These are phyloP conservation scores for Pseudogymnoascus sp. DNA, from an alignment of 2,329 filamentous ascomycete genomes.

Conservation along the genomic window DNA sequence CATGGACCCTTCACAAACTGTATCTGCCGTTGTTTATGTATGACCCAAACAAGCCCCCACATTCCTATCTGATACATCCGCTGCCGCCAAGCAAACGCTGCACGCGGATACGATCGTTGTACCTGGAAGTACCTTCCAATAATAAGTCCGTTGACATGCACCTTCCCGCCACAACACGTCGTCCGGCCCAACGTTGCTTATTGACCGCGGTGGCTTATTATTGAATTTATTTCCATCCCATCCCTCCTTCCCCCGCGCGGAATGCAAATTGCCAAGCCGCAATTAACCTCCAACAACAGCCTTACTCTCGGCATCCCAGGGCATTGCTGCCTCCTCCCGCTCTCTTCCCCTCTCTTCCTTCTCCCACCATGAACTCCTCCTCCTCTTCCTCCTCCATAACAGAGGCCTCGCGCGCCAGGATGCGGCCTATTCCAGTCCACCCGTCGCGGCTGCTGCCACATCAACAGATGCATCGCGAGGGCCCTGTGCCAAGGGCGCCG, in stretches of 20 bases:
- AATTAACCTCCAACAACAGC: constrained; percentile 1
- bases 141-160: background rate
- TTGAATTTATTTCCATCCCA: background rate
- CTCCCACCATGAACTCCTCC: background rate
- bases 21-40: background rate
- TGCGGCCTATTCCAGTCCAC: background rate
- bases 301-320: background rate
- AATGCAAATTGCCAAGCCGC: constrained; percentile 1
- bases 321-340: background rate
- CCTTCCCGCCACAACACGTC: constrained; percentile 1
- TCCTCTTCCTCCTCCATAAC: background rate
- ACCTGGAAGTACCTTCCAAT: constrained; percentile 6
- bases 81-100: background rate
- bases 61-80: background rate
- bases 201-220: constrained; percentile 3
- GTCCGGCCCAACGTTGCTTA: background rate
- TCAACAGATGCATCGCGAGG: constrained; percentile 4
- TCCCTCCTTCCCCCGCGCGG: background rate
- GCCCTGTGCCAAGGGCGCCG: background rate
- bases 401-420: background rate
- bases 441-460: constrained; percentile 2
- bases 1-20: background rate
- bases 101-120: constrained; percentile 1
- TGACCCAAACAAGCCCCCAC: background rate
- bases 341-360: background rate